Percentiles rank a stretch among this genome's conserved stretches.
Conservation (phyloP, 2,329 filamentous ascomycete species). For the Fusarium mangiferae region DNA sequence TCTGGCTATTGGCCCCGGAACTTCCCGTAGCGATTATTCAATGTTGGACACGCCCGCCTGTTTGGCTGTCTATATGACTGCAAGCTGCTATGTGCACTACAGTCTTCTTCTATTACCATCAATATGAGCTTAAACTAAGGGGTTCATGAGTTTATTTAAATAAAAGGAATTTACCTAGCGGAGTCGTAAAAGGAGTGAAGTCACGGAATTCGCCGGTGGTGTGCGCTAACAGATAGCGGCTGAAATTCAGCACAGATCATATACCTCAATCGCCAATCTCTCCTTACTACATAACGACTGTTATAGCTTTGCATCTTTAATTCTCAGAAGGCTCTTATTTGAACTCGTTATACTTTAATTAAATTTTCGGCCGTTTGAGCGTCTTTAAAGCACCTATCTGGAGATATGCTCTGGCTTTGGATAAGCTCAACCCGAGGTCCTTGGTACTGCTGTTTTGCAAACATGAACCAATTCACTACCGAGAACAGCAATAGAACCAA, state of each 20-base stretch:
- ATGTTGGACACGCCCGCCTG: background rate
- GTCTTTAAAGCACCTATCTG: background rate
- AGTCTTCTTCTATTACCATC: background rate
- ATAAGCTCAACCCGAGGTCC: background rate
- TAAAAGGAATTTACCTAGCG: background rate
- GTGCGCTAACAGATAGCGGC: too few species aligned
- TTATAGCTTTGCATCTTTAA: too few species aligned
- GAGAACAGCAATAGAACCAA: background rate
- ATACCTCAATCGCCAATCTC: too few species aligned
- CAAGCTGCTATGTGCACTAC: rapidly evolving
- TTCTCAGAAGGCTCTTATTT: background rate
- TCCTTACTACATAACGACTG: too few species aligned
- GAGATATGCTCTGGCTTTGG: background rate
- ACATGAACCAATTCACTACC: background rate
- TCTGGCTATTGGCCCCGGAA: background rate
- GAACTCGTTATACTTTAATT: background rate
- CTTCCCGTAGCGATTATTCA: background rate
- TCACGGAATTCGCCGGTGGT: background rate
- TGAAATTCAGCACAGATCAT: too few species aligned
- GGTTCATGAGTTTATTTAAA: rapidly evolving
- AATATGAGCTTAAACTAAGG: rapidly evolving
- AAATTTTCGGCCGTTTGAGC: rapidly evolving
- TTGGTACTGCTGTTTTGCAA: background rate
- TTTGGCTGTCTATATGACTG: background rate
- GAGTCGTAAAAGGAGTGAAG: background rate